Base-by-base conservation (phyloP, 495 filamentous ascomycete genomes). In the Podospora tetraspora region DNA sequence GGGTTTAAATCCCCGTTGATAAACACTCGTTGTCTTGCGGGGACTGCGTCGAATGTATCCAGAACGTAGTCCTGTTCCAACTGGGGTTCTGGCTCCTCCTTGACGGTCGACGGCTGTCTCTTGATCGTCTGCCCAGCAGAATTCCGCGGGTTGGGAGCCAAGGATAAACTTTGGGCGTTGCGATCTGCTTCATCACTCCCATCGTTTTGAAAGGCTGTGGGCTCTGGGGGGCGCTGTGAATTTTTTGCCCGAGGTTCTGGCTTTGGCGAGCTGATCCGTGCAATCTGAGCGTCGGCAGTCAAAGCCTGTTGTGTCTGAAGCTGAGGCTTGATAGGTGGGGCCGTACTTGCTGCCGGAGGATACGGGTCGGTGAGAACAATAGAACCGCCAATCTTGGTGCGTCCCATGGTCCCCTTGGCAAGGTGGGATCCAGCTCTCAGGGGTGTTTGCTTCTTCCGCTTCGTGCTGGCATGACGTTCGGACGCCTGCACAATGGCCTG, bases 81-180 rank as follows among this genome's bases (percentile, higher is more conserved):
- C 12, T 64, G 63, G 29, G 62, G 60, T 66, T 88, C 84, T 13
- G 80, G 77, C 70, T 89, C 86, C 74, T 90, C 89, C n/a, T 78
- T 80, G 4, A 90, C 86, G 13, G 86, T 80, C 1, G 88, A 88
- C 2, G 89, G 86, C 69, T 88, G 85, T 71, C 88, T 88, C 19
- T 74, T 80, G 56, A 78, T 67, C 1, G 29, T 66, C 56, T 64
- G 72, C 32, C 67, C 70, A 22, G n/a, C 11, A 37, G 43, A 6
- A 22, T 34, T 10, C 27, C 63, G 11, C 5, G 25, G 34, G 4
- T 4, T 59, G 22, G 63, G 23, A 16, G 9, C 57, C 11, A 12
- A 19, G 10, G 24, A 60, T 21, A 60, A 60, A 52, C 9, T 4
- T 16, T 52, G 43, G 7, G 43, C 16, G 43, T 2, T 52, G 43